A percentile compares a stretch with the other conserved stretches of the same genome.
phyloP scores from a whole-genome alignment of 1,284 basidiomycete species.

The Stygiomarasmius scandens region DNA sequence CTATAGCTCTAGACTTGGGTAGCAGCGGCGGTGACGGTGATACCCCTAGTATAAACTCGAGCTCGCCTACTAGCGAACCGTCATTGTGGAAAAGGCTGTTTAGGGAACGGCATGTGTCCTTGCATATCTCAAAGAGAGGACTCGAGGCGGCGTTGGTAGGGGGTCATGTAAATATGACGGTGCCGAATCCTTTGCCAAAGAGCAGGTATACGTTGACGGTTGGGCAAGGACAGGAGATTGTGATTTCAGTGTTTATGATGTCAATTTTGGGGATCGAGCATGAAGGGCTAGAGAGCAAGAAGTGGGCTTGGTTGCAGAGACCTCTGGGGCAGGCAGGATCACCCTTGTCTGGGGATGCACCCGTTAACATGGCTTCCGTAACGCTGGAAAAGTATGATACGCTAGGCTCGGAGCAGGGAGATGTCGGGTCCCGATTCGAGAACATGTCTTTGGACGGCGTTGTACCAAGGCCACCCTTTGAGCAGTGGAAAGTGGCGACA shows the following conservation, averaged over 20 bases:
- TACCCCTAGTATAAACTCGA: too few relatives aligned
- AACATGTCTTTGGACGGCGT: neutral
- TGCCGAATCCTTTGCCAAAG: conserved; percentile 6
- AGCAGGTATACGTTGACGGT: conserved; percentile 18
- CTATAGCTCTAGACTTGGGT: neutral
- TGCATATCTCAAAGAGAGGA: conserved; percentile 24
- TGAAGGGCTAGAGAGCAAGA: conserved; percentile 21
- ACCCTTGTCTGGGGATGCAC: neutral
- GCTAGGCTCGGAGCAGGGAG: neutral
- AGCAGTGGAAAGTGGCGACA: conserved; percentile 3
- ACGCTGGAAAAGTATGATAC: neutral
- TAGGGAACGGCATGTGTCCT: conserved; percentile 22
- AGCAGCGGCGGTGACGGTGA: too few relatives aligned
- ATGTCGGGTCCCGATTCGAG: neutral
- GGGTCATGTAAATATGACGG: conserved; percentile 15
- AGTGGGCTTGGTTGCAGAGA: conserved; percentile 21
- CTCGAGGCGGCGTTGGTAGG: conserved; percentile 22
- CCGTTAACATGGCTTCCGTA: neutral
- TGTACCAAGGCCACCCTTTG: neutral
- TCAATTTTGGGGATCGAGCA: conserved; percentile 23
- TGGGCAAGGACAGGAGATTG: conserved; percentile 23
- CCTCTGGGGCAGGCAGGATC: neutral
- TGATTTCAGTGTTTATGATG: conserved; percentile 19
- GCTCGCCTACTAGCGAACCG: neutral
- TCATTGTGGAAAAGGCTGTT: conserved; percentile 23